Evolutionary conservation across 1,284 basidiomycete species (phyloP), one percentile per base, ranked within the genome.

Genomic region (Tetrapyrgos nigripes): DNA sequence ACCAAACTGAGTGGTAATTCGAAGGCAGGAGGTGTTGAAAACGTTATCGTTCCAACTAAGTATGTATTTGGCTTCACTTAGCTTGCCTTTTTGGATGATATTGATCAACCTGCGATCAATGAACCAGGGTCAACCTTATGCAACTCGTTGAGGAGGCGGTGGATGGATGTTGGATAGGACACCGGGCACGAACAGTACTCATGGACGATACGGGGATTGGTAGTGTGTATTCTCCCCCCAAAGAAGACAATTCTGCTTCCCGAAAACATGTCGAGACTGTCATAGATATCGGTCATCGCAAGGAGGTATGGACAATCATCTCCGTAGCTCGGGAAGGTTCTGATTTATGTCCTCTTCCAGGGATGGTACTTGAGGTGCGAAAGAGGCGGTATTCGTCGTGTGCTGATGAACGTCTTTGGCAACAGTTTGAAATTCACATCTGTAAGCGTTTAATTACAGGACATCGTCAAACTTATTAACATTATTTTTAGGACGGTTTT

Each of bases 361-460:
- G 94, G 94, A 11, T 98, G 96, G 96, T 79, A 82, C 17, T 80
- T 97, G 33, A 88, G 88, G 63, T 96, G 93, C 73, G 96, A 98
- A 74, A 94, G 92, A 65, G 95, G 93, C 40, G 96, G 96, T 21
- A 89, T 98, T 59, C 86, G 96, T 27, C 86, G 96, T 40, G 88
- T 98, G 13, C 73, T 98, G 63, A 97, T 98, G 94, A 98, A 98
- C 71, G 75, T 98, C 37, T 94, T 98, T 66, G 94, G 94, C 31
- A 98, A 98, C 72, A 95, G 94, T 67, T 79, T 97, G 64, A 97
- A 97, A 75, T 97, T 97, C 71, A 96, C 94, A 43, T 81, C 85
- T 55, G 92, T 91, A 67, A 26, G 79, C 17, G 5, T 14, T 51
- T 26, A 17, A 17, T 14, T 14, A 37, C 35, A 17, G 48, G 33